Evolutionary conservation across 2,329 filamentous ascomycete species (phyloP).

Genomic region (Aureobasidium namibiae): DNA sequence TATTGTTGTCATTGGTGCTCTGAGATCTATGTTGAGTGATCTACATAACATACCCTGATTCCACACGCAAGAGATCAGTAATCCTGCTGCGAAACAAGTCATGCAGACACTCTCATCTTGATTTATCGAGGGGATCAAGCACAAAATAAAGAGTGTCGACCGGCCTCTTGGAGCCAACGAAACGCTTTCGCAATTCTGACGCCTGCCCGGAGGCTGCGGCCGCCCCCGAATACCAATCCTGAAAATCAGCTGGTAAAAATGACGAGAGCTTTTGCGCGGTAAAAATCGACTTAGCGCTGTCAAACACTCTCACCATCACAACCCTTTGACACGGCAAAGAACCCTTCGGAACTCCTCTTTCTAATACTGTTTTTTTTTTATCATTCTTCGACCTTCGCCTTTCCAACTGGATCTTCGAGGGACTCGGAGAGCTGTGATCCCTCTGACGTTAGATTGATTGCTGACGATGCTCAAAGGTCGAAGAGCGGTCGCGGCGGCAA

Average conservation of each 20-base stretch:
- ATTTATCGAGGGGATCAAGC: background rate
- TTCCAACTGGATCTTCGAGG: too few species aligned
- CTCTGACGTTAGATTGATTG: too few species aligned
- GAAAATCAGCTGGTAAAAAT: background rate
- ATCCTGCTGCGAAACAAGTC: background rate
- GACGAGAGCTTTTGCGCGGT: background rate
- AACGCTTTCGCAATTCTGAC: background rate
- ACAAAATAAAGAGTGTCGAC: background rate
- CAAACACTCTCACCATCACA: background rate
- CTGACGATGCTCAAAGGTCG: too few species aligned
- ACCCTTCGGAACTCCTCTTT: background rate
- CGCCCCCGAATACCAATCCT: background rate
- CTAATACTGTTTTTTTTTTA: too few species aligned
- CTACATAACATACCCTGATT: too few species aligned
- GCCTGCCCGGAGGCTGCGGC: background rate
- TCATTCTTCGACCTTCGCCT: too few species aligned
- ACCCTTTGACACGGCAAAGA: background rate
- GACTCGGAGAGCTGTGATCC: too few species aligned
- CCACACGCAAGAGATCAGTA: too few species aligned
- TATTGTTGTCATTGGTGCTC: background rate
- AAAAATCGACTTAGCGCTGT: background rate
- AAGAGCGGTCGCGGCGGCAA: too few species aligned
- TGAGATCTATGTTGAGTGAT: background rate
- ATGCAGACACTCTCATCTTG: background rate
- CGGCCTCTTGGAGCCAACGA: background rate